Conservation (phyloP, 2,329 filamentous ascomycete species). For the Exophiala lecanii-corni region DNA sequence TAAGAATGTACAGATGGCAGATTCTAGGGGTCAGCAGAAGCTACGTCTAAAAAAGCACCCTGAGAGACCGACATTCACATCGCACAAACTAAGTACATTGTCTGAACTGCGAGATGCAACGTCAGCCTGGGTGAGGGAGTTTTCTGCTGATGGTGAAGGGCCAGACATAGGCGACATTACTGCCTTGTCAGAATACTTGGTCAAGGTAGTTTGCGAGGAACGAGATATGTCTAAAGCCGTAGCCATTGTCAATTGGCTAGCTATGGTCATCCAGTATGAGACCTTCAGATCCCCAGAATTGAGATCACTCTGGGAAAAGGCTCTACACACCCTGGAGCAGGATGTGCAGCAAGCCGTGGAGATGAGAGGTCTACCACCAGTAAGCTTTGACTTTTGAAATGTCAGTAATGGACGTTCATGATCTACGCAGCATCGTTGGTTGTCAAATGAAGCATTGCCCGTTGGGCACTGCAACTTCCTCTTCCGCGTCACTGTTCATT, state of each 20-base stretch:
- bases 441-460: no score
- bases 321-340: slow-evolving; percentile 38
- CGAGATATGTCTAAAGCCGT: slow-evolving; percentile 70
- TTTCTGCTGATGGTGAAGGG: slow-evolving; percentile 68
- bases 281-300: slow-evolving; percentile 37
- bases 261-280: slow-evolving; percentile 37
- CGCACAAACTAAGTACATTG: slow-evolving; percentile 49
- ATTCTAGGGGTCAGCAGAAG: slow-evolving; percentile 33
- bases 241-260: slow-evolving; percentile 63
- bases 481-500: no score
- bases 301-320: slow-evolving; percentile 41
- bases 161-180: slow-evolving; percentile 75
- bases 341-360: slow-evolving; percentile 53
- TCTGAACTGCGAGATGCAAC: slow-evolving; percentile 70
- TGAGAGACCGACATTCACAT: slow-evolving; percentile 58
- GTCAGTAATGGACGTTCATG: no score
- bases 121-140: slow-evolving; percentile 69
- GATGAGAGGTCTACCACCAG: slow-evolving; percentile 52
- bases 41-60: slow-evolving; percentile 48
- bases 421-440: no score
- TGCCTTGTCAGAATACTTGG: slow-evolving; percentile 69
- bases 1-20: slow-evolving; percentile 19
- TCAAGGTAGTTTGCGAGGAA: slow-evolving; percentile 68
- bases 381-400: slow-evolving; percentile 43
- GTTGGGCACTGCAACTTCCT: not conserved